A percentile compares a stretch with the other conserved stretches of the same genome.
These are phyloP conservation scores for Dendryphion nanum DNA, from an alignment of 2,329 filamentous ascomycete genomes.

Conservation along the genomic window DNA sequence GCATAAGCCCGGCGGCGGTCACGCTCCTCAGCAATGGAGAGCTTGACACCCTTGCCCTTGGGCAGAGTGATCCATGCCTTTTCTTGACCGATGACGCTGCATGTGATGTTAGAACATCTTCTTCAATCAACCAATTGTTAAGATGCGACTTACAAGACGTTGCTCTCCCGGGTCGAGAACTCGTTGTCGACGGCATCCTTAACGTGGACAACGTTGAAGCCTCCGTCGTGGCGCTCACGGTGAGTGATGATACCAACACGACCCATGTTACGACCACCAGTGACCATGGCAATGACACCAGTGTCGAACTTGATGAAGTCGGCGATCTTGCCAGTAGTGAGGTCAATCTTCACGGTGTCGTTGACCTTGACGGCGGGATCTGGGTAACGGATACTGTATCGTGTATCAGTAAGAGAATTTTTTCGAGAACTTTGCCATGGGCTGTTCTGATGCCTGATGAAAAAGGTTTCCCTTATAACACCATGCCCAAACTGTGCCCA, in stretches of 20 bases:
- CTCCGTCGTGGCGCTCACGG: conserved; percentile 99
- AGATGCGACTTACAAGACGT: conserved; percentile 68
- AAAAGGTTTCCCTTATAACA: conserved; percentile 30
- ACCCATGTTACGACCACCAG: conserved; percentile 99
- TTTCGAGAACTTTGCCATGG: conserved; percentile 67
- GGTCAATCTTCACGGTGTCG: conserved; percentile 99
- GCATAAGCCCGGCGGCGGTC: conserved; percentile 83
- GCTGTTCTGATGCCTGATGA: conserved; percentile 99
- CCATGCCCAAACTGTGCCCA: conserved; percentile 61
- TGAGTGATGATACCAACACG: conserved; percentile 99
- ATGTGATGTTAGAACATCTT: conserved; percentile 12
- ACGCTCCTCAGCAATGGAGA: conserved; percentile 97
- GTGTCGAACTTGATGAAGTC: conserved; percentile 99
- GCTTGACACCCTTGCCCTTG: conserved; percentile 99
- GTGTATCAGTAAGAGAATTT: conserved; percentile 40
- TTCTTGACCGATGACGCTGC: conserved; percentile 83
- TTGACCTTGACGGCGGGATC: conserved; percentile 99
- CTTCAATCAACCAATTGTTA: neutral
- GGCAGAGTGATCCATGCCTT: conserved; percentile 99
- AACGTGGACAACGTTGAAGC: conserved; percentile 99
- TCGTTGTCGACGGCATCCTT: conserved; percentile 99
- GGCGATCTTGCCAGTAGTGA: conserved; percentile 93
- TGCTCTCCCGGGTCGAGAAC: conserved; percentile 98
- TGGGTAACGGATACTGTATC: conserved; percentile 94
- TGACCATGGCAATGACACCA: conserved; percentile 96